phyloP scores from a whole-genome alignment of 106 monocot genomes.

The Dactylorhiza incarnata region DNA sequence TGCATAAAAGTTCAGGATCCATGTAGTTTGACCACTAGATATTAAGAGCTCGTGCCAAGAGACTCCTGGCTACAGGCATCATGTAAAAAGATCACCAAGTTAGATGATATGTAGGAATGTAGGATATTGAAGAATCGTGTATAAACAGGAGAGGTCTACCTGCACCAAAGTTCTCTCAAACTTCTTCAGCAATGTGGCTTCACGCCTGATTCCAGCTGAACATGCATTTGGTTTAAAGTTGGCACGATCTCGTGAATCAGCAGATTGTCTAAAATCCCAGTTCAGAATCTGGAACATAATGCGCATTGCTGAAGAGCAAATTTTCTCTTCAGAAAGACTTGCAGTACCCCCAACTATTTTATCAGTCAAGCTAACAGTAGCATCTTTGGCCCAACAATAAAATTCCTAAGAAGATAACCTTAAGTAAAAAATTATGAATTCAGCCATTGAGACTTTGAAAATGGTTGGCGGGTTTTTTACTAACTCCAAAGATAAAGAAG shows the following conservation, averaged over 20 bases:
- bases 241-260: slow-evolving; percentile 15
- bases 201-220: slow-evolving; percentile 50
- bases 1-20: slow-evolving; percentile 73
- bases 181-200: slow-evolving; percentile 56
- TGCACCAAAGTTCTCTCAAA: slow-evolving; percentile 71
- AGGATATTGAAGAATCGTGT: background rate
- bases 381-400: slow-evolving; percentile 85
- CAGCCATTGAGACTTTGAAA: too few species aligned
- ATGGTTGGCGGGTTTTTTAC: background rate
- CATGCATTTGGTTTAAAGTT: slow-evolving; percentile 18
- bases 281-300: slow-evolving; percentile 91
- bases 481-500: background rate
- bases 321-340: slow-evolving; percentile 52
- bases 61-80: slow-evolving; percentile 66
- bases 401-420: slow-evolving; percentile 45
- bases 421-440: background rate
- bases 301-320: slow-evolving; percentile 72
- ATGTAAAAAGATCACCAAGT: slow-evolving; percentile 18
- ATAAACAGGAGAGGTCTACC: slow-evolving; percentile 35
- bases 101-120: background rate
- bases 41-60: slow-evolving; percentile 75
- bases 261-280: slow-evolving; percentile 66
- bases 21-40: slow-evolving; percentile 68
- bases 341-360: slow-evolving; percentile 30
- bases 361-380: slow-evolving; percentile 44